Evolutionary conservation across 2,329 filamentous ascomycete genomes (phyloP), one percentile per base, ranked within the genome.

Genomic region (Dactylellina cionopaga): DNA sequence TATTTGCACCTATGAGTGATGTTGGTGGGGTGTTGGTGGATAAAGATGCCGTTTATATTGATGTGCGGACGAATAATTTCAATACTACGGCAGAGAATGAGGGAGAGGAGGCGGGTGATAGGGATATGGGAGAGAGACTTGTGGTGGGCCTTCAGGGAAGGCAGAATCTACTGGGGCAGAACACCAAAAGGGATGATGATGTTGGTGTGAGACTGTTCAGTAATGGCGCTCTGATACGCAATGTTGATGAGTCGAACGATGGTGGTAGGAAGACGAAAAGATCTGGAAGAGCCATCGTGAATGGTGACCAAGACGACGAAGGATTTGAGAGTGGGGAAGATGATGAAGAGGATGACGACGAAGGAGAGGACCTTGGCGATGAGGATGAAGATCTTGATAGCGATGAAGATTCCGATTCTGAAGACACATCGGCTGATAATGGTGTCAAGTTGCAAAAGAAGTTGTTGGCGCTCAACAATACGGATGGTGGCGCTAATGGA

Each of bases 1-100:
- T 99, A 3, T 96, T 97, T 80, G 96, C 95, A 1, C 96, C 95
- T 31, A 98, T 99, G 94, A 96, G 93, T 24, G 95, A 99, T 81
- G 92, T 96, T 31, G 96, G 93, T 75, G 95, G 95, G 77, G 87
- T 99, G 10, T 89, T 98, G 79, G 94, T 99, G 55, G 95, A 99
- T 76, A 96, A 96, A 73, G 95, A 99, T 81, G 93, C 94, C 5
- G 93, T 99, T 35, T 99, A 96, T 83, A 97, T 90, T 74, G 87
- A 90, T 77, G 82, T 90, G 43, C 90, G 89, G 79, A 87, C 86
- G 11, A 83, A 85, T 25, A 96, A 87, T 2, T 97, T 99, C 75
- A 71, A 71, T 25, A 39, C 59, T 13, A 39, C 39, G 27, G 83
- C 88, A 74, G 69, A 66, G 19, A 81, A 81, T 9, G 88, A 91